Evolutionary conservation across 169 alveolate genomes (phyloP).

Genomic region (Blepharisma undulans): DNA sequence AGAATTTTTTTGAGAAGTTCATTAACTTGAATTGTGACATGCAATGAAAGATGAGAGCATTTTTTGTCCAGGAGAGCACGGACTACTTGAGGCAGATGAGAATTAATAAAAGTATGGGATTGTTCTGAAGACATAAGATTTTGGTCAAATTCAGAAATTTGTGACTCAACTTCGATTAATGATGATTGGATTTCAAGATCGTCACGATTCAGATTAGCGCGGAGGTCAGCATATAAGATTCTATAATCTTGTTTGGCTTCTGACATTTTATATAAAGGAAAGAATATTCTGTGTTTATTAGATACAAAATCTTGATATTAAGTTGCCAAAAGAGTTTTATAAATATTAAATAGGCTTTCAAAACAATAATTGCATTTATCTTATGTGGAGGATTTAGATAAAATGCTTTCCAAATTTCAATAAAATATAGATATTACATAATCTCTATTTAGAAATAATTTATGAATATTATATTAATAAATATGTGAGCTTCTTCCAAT

Average conservation of each 20-base stretch:
- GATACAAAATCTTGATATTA: no score
- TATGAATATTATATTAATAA: no score
- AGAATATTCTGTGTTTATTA: no score
- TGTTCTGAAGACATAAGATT: neutral
- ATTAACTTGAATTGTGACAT: neutral
- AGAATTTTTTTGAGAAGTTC: neutral
- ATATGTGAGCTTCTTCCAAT: no score
- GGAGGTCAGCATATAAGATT: neutral
- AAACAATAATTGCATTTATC: no score
- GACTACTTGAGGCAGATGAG: constrained; percentile 6
- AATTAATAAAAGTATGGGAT: neutral
- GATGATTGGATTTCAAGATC: neutral
- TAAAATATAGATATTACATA: no score
- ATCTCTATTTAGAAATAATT: no score
- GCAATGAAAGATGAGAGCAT: neutral
- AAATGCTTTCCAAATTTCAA: no score
- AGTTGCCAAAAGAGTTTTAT: no score
- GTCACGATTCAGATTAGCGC: neutral
- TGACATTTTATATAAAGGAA: neutral
- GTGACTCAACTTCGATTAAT: neutral
- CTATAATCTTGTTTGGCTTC: neutral
- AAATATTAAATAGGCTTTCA: no score
- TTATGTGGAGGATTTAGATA: no score
- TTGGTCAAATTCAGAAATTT: neutral
- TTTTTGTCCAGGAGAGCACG: neutral